Conservation (phyloP, 306 rosid genomes). For the Trifolium repens region DNA sequence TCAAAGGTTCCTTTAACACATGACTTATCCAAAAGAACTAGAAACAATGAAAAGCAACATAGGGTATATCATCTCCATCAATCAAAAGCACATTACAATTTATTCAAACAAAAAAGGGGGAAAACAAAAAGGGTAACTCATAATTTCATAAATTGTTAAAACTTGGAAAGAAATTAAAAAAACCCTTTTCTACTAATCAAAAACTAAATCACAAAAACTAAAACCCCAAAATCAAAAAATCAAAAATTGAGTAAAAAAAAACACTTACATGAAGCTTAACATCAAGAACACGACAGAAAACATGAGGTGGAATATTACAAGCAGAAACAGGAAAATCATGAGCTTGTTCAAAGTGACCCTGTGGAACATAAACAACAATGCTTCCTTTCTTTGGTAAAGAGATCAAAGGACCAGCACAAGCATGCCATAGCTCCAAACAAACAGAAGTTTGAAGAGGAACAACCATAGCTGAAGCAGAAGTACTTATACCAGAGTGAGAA, state of each 20-base stretch:
- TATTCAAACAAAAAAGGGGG: not conserved
- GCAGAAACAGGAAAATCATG: conserved; percentile 70
- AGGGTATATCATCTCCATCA: conserved; percentile 12
- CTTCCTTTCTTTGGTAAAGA: conserved; percentile 88
- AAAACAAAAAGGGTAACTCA: not conserved
- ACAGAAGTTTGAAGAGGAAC: conserved; percentile 54
- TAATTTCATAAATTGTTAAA: conserved; percentile 16
- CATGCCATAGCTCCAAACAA: conserved; percentile 98
- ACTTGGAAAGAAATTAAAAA: not conserved
- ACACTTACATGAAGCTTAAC: conserved; percentile 86
- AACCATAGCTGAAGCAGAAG: conserved; percentile 44
- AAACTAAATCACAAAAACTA: conserved; percentile 34
- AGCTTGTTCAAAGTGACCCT: conserved; percentile 84
- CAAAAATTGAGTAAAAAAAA: conserved; percentile 24
- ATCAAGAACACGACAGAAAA: conserved; percentile 91
- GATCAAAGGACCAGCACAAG: conserved; percentile 95
- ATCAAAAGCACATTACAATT: conserved; percentile 22
- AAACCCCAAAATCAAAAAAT: conserved; percentile 18
- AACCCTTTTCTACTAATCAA: not conserved
- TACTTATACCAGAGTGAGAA: conserved; percentile 56
- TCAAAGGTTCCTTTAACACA: not conserved
- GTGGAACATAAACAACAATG: conserved; percentile 86
- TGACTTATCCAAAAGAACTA: conserved; percentile 8
- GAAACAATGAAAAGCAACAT: conserved; percentile 2
- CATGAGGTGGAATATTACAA: conserved; percentile 78